Evolutionary conservation across 140 eudicot species (phyloP).

Genomic region (Artemisia princeps): DNA sequence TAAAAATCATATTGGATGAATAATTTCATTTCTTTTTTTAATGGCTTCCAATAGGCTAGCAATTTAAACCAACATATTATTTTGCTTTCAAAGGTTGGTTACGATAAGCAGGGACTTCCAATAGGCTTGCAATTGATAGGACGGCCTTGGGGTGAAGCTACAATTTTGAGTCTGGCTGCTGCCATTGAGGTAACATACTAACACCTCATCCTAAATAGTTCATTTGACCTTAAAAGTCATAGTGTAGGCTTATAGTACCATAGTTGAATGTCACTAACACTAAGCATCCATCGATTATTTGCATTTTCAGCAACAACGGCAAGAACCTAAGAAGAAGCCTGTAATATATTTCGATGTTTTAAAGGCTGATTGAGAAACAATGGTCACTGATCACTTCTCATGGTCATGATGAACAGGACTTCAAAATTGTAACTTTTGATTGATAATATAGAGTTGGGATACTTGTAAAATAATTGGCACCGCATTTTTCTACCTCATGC

Average conservation of each 20-base stretch:
- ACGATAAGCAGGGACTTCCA: slow-evolving; percentile 24
- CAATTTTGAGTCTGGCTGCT: slow-evolving; percentile 24
- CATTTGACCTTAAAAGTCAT: slow-evolving; percentile 12
- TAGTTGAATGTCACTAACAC: neutral
- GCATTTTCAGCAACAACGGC: slow-evolving; percentile 17
- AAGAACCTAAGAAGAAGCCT: slow-evolving; percentile 19
- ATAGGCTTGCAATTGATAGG: slow-evolving; percentile 22
- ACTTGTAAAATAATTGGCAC: no score
- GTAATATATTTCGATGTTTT: slow-evolving; percentile 16
- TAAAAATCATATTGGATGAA: no score
- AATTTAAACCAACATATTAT: neutral
- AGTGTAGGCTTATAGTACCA: neutral
- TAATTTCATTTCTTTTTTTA: no score
- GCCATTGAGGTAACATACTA: slow-evolving; percentile 15
- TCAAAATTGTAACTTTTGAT: slow-evolving; percentile 2
- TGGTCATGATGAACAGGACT: neutral
- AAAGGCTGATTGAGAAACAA: slow-evolving; percentile 6
- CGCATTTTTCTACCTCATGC: no score
- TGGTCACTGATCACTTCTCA: neutral
- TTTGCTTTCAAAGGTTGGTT: slow-evolving; percentile 15
- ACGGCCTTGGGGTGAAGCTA: slow-evolving; percentile 24
- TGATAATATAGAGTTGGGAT: slow-evolving; percentile 6
- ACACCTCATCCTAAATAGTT: neutral
- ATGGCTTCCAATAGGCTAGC: no score
- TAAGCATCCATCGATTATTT: neutral